Conservation (phyloP, 2,329 filamentous ascomycete species). For the Trichophyton verrucosum region DNA sequence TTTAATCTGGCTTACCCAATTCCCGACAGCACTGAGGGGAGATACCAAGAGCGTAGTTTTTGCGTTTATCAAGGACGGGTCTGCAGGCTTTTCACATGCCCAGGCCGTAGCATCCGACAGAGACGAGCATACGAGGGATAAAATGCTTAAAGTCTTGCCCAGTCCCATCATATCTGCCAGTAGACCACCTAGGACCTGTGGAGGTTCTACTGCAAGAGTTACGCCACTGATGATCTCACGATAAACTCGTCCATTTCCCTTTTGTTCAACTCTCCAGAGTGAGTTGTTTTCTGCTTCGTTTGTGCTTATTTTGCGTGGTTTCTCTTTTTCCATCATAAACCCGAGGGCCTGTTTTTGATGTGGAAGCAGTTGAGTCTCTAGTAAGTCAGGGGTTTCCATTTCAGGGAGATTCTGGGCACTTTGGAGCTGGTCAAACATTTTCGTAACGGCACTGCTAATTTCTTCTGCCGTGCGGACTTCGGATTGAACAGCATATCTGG, state of each 20-base stretch:
- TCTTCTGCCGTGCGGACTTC: slow-evolving; percentile 64
- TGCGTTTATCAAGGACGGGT: slow-evolving; percentile 43
- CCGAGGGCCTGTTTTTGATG: slow-evolving; percentile 85
- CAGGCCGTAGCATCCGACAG: slow-evolving; percentile 52
- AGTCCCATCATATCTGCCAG: slow-evolving; percentile 80
- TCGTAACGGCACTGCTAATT: slow-evolving; percentile 69
- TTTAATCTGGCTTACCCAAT: slow-evolving; percentile 89
- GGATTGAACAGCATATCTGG: slow-evolving; percentile 21
- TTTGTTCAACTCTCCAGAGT: slow-evolving; percentile 58
- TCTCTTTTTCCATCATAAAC: slow-evolving; percentile 74
- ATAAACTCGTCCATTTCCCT: slow-evolving; percentile 49
- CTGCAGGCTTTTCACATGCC: slow-evolving; percentile 41
- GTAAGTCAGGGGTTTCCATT: slow-evolving; percentile 50
- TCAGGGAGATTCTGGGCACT: slow-evolving; percentile 63
- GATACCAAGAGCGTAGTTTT: slow-evolving; percentile 76
- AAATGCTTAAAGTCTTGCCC: slow-evolving; percentile 75
- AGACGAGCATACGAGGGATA: slow-evolving; percentile 62
- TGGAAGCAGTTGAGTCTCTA: slow-evolving; percentile 58
- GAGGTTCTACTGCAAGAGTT: slow-evolving; percentile 46
- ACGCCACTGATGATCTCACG: slow-evolving; percentile 78
- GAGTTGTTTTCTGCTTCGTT: slow-evolving; percentile 54
- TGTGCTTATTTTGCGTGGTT: slow-evolving; percentile 46
- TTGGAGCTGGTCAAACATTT: slow-evolving; percentile 75
- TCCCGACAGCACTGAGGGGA: slow-evolving; percentile 79
- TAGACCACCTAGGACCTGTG: slow-evolving; percentile 59